Evolutionary conservation across 1,284 basidiomycete species (phyloP), one percentile per base, ranked within the genome.

Genomic region (Hortiboletus rubellus): DNA sequence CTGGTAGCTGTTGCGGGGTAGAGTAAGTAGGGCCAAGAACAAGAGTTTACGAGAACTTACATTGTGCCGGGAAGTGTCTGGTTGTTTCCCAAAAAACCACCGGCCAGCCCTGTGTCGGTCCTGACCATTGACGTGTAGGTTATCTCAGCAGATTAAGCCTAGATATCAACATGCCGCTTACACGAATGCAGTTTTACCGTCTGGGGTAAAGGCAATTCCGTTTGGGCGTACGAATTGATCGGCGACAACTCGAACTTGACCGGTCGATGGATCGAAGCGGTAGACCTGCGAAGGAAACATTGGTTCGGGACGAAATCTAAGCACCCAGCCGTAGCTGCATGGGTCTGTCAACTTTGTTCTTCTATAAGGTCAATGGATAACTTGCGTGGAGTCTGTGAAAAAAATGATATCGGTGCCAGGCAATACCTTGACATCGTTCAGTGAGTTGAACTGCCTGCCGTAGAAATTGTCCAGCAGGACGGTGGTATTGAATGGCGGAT

Each of bases 371-470:
- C 10, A 14, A 22, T 1, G 5, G 15, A 33, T 1, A n/a, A 77
- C 82, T 41, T 63, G 90, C 83, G 72, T 76, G 9, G 80, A 78
- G 67, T 92, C 91, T 0, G 86, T 89, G 72, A 91, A 90, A 73
- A 86, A 91, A 1, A 69, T 27, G 11, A 90, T 67, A 47, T 80
- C 81, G 15, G 82, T 82, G 50, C 78, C 84, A 0, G 86, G 86
- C 58, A 91, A 86, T 5, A 92, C 76, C 64, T 87, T 90, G 56
- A 87, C 75, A 66, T 94, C 91, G 69, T 93, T 92, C 51, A 92
- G 72, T 2, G 89, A 89, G 73, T 89, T 91, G 75, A 92, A 94
- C 65, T 92, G 89, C 10, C 88, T 77, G 3, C 91, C 91, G 63
- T 82, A 87, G 67, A 78, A 87, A 71, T 87, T 91, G 74, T 90